These are phyloP conservation scores for Fusarium odoratissimum DNA, from an alignment of 2,329 filamentous ascomycete species.

Conservation along the genomic window DNA sequence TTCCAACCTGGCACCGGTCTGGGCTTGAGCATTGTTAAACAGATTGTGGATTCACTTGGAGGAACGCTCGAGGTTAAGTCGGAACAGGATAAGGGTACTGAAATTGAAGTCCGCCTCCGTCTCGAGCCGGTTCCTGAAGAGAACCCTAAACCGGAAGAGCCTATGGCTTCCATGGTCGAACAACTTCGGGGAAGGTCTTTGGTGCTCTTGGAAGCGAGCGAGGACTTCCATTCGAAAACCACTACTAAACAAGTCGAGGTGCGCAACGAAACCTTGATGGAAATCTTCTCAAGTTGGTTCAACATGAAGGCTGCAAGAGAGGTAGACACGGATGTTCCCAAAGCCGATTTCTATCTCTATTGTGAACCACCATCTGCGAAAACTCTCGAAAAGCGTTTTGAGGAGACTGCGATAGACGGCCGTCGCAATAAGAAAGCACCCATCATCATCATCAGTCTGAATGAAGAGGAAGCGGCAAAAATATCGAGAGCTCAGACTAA, in stretches of 20 bases:
- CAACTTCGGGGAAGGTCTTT: conserved; percentile 33
- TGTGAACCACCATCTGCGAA: conserved; percentile 43
- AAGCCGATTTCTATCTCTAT: conserved; percentile 44
- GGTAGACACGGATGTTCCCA: not conserved
- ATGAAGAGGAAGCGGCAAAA: conserved; percentile 46
- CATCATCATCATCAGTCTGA: conserved; percentile 46
- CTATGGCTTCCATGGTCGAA: conserved; percentile 8
- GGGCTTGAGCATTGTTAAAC: conserved; percentile 71
- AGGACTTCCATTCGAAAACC: not conserved
- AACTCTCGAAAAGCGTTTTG: conserved; percentile 27
- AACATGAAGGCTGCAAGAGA: conserved; percentile 46
- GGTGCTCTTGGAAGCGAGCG: conserved; percentile 33
- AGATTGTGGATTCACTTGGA: conserved; percentile 68
- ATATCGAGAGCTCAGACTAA: conserved; percentile 40
- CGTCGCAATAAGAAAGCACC: conserved; percentile 25
- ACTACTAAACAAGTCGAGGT: conserved; percentile 33
- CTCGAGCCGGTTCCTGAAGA: conserved; percentile 42
- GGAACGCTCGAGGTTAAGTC: conserved; percentile 69
- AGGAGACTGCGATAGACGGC: not conserved
- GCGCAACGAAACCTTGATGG: conserved; percentile 46
- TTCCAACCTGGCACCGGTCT: conserved; percentile 71
- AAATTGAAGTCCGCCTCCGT: conserved; percentile 61
- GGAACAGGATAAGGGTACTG: conserved; percentile 65
- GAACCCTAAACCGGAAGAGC: conserved; percentile 15
- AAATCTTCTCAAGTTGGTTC: conserved; percentile 51